Base-by-base conservation (phyloP, 768 basidiomycete species). In the Phanerochaete sordida region DNA sequence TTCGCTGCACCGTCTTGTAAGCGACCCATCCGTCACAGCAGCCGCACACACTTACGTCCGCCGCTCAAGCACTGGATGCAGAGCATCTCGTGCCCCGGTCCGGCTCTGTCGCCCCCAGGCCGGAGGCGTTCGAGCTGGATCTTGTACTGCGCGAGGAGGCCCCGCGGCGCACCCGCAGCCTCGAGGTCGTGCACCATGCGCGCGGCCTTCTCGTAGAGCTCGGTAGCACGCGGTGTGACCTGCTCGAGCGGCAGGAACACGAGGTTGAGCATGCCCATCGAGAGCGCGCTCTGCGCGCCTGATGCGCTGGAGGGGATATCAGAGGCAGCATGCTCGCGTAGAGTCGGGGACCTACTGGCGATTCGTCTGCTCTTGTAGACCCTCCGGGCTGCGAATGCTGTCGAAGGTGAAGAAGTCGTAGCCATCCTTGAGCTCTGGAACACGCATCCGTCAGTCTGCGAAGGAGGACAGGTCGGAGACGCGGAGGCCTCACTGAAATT, bases 121-220 rank as follows among this genome's bases (percentile, higher is more conserved):
- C 66, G 52, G 30, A 72, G 47, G 26, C 60, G 56, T 16, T 62
- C 56, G 19, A 71, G 53, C 49, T 70, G 69, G 16, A 70, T 45
- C 48, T 65, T 43, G 48, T 65, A 70, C 56, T 74, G 73, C 47
- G 68, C 71, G 28, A 30, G 53, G 11, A 70, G 43, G 0, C 66
- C 70, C 8, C 62, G 63, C 2, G 65, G 58, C 12, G 44, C 12
- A 26, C 24, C 24, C 37, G 5, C 11, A 2, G 7, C 16, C 26
- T 50, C 52, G 21, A 55, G 21, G 5, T 33, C 54, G 23, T n/a
- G 26, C 15, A 56, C 37, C 9, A 43, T 19, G 8, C 48, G 59
- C 26, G 37, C 45, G 26, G 47, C 50, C n/a, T n/a, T 16, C 31
- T 46, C 23, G 33, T 53, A 53, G 23, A 55, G 3, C 30, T 47